phyloP scores from a whole-genome alignment of 2,329 filamentous ascomycete genomes.

The Aspergillus felis region DNA sequence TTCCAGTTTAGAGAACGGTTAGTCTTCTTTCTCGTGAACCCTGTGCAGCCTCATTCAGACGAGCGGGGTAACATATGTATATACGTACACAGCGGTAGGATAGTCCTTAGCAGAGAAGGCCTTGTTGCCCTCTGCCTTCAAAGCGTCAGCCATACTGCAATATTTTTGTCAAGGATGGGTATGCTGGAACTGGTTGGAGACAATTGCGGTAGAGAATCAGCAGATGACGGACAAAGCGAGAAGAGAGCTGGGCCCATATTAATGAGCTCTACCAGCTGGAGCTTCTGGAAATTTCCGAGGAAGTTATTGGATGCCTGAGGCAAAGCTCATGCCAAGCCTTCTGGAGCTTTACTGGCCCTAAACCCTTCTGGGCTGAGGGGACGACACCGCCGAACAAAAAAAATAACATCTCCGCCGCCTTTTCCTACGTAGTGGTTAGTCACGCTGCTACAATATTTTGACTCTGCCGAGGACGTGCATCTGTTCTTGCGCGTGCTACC shows the following conservation, averaged over 20 bases:
- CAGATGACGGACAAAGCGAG: constrained; percentile 6
- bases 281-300: constrained; percentile 46
- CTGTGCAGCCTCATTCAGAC: constrained; percentile 17
- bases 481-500: constrained; percentile 5
- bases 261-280: constrained; percentile 23
- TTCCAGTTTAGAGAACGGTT: not conserved
- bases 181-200: constrained; percentile 1
- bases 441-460: constrained; percentile 7
- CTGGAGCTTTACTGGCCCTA: constrained; percentile 14
- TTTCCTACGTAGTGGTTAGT: constrained; percentile 9
- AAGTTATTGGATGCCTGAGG: constrained; percentile 21
- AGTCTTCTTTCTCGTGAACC: not conserved
- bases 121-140: constrained; percentile 98
- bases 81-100: constrained; percentile 85
- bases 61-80: constrained; percentile 36
- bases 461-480: not conserved
- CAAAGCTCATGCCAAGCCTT: constrained; percentile 9
- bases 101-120: constrained; percentile 98
- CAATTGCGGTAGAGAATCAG: constrained; percentile 1
- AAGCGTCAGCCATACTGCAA: constrained; percentile 65
- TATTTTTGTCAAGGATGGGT: constrained; percentile 1
- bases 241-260: constrained; percentile 15
- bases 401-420: constrained; percentile 15
- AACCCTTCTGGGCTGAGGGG: constrained; percentile 15
- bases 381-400: constrained; percentile 27